phyloP scores from a whole-genome alignment of 176 grass and related monocot genomes.

The Carex myosuroides region DNA sequence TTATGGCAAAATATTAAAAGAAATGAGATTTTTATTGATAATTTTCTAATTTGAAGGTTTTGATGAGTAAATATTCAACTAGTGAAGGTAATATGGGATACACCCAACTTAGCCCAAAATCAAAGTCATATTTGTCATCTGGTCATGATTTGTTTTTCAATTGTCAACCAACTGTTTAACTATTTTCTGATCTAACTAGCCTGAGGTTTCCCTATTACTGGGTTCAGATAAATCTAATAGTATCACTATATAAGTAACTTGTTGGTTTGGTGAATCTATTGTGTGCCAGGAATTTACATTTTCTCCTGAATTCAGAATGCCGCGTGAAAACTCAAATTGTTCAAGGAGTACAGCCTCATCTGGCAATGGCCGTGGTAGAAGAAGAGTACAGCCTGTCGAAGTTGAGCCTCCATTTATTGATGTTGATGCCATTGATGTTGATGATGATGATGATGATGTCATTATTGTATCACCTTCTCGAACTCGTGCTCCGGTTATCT shows the following conservation, averaged over 20 bases:
- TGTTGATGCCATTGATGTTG: constrained; percentile 10
- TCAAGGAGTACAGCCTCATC: background rate
- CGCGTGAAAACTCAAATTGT: background rate
- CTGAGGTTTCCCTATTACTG: background rate
- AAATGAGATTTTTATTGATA: background rate
- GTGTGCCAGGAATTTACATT: background rate
- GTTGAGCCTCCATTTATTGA: constrained; percentile 10
- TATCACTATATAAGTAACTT: background rate
- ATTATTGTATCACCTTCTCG: background rate
- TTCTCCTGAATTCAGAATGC: constrained; percentile 10
- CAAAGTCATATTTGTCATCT: background rate
- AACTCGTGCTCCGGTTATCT: constrained; percentile 15
- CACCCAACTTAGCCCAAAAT: background rate
- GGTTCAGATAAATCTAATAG: background rate
- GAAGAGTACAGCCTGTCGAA: constrained; percentile 11
- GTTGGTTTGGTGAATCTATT: background rate
- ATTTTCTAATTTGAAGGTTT: too few species aligned
- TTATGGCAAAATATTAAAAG: background rate
- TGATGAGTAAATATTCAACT: background rate
- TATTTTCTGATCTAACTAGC: background rate
- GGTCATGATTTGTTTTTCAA: background rate
- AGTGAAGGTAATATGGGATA: background rate
- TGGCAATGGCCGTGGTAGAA: constrained; percentile 1
- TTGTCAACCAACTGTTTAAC: background rate
- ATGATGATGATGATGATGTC: constrained; percentile 22